These are phyloP conservation scores for Botryotinia narcissicola DNA, from an alignment of 2,329 filamentous ascomycete species.

Conservation along the genomic window DNA sequence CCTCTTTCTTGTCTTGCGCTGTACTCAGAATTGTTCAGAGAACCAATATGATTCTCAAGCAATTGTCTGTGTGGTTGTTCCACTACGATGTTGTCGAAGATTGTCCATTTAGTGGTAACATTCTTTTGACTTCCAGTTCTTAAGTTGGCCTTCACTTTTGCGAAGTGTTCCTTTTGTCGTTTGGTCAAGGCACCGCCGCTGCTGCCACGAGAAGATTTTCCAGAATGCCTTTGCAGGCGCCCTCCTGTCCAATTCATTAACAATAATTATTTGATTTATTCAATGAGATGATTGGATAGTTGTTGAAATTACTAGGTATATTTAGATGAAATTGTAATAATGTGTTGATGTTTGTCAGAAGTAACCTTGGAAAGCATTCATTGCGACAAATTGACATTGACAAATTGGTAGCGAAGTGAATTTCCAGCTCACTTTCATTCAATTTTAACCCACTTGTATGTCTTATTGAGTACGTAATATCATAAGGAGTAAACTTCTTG, in stretches of 20 bases:
- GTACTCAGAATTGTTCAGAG: not conserved
- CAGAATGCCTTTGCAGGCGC: constrained; percentile 44
- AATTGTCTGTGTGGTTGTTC: constrained; percentile 15
- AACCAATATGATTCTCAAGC: not conserved
- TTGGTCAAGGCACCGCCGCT: constrained; percentile 21
- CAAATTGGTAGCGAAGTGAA: not conserved
- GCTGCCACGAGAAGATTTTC: constrained; percentile 37
- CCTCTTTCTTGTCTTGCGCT: not conserved
- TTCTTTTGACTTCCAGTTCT: constrained; percentile 35
- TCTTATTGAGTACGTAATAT: too few relatives aligned
- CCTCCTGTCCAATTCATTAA: constrained; percentile 53
- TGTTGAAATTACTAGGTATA: not conserved
- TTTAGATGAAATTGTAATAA: not conserved
- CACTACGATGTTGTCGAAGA: constrained; percentile 24
- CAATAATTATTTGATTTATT: not conserved
- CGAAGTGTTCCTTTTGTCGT: constrained; percentile 50
- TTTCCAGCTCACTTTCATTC: not conserved
- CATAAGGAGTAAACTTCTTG: too few relatives aligned
- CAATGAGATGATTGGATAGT: not conserved
- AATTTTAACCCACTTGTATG: too few relatives aligned
- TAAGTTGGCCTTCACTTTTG: constrained; percentile 42
- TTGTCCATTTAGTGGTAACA: constrained; percentile 34
- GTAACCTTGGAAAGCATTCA: not conserved
- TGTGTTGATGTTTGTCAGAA: not conserved
- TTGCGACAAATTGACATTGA: not conserved